Evolutionary conservation across 2,329 filamentous ascomycete species (phyloP), one percentile per base, ranked within the genome.

Genomic region (Ophiostoma sp.): DNA sequence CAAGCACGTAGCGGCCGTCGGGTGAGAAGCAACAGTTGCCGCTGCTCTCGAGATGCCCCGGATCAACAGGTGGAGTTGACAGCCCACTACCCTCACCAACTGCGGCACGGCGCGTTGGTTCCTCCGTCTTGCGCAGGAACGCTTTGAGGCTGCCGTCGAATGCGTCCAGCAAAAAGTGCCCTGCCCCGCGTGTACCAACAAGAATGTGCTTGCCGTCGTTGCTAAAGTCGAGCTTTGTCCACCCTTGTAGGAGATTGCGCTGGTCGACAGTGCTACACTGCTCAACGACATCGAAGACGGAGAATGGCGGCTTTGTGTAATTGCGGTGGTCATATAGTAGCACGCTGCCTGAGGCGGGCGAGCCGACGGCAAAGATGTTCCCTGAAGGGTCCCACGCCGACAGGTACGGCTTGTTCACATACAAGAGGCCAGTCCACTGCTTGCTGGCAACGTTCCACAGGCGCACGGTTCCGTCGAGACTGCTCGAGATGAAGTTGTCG

Each of bases 311-410:
- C 77, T 95, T 96, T 77, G 97, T 92, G 79, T 92, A 98, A 77
- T 97, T 96, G 72, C 93, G 89, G 73, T 93, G 86, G 77, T 99
- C 95, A 80, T 98, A 99, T 64, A 99, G 87, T 16, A 97, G 83
- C 64, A 99, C 83, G 3, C 87, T 87, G 64, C 92, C 91, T 55
- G 91, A 90, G 3, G 85, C 85, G 4, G 94, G 91, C 0, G 90
- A 96, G 4, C 89, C 95, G 64, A 98, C 87, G 18, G 94, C 95
- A 74, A 99, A 96, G 69, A 97, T 91, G 45, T 89, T 90, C 5
- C 93, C 95, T 0, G 93, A 96, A 0, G 95, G 94, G 74, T 99
- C 95, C 79, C 92, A 98, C 4, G 94, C 90, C 27, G 91, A 87
- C 16, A 99, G 87, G 73, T 91, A 92, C 0, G 94, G 91, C 0